A percentile compares a stretch with the other conserved stretches of the same genome.
phyloP scores from a whole-genome alignment of 306 rosid genomes.

The Crotalaria pallida region DNA sequence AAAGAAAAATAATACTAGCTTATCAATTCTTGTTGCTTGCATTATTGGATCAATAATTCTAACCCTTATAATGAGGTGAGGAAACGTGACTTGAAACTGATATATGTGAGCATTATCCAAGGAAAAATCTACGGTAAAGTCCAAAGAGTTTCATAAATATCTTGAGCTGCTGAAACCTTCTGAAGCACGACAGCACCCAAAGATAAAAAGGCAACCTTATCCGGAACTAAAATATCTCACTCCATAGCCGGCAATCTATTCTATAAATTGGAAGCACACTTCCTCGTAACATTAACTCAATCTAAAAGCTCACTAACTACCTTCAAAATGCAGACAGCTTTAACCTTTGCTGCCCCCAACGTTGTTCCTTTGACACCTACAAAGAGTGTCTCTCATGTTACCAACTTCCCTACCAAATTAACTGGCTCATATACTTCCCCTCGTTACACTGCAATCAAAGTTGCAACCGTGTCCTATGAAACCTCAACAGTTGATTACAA shows the following conservation, averaged over 20 bases:
- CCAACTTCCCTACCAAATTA: constrained; percentile 29
- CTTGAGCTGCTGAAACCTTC: constrained; percentile 18
- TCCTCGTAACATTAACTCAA: not conserved
- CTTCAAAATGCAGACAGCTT: constrained; percentile 50
- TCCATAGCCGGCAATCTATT: not conserved
- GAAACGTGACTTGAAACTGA: too few relatives aligned
- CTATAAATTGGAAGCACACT: constrained; percentile 23
- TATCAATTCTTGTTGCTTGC: not conserved
- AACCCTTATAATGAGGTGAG: too few relatives aligned
- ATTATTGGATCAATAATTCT: too few relatives aligned
- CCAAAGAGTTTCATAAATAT: constrained; percentile 38
- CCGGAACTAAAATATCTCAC: constrained; percentile 36
- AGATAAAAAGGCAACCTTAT: constrained; percentile 31
- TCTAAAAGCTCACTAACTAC: not conserved
- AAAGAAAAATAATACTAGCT: not conserved
- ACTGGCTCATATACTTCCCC: constrained; percentile 20
- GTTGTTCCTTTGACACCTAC: constrained; percentile 43
- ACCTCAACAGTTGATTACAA: constrained; percentile 43
- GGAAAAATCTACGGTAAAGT: not conserved
- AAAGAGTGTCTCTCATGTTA: constrained; percentile 18
- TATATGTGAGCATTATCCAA: too few relatives aligned
- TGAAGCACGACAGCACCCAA: not conserved
- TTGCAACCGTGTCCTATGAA: constrained; percentile 19
- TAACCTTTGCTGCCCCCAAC: constrained; percentile 34
- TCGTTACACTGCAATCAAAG: constrained; percentile 34